Evolutionary conservation across 495 filamentous ascomycete genomes (phyloP), one percentile per base, ranked within the genome.

Genomic region (Mytilinidion resinicola): DNA sequence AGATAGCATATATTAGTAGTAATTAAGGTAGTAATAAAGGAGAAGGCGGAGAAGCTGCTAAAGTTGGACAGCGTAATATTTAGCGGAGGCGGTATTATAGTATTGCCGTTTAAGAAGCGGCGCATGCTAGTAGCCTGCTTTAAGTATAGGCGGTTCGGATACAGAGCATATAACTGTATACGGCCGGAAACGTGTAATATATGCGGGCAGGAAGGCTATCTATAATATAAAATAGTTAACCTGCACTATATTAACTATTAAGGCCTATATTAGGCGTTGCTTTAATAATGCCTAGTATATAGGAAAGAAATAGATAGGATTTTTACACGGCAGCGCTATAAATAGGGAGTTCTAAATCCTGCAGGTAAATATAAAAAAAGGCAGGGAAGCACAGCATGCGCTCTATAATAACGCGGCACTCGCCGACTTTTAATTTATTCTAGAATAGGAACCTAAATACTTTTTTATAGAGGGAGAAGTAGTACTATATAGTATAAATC

Each of bases 151-250:
- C n/a, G 53, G 43, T 39, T 61, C 21, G 42, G 59, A 6, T 43
- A 62, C 37, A 46, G 59, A 34, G 59, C 47, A 15, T 52, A 48
- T 19, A 54, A 62, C 59, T 62, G 53, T 30, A 19, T 42, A 25
- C 38, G 44, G 41, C 47, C 46, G 14, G 59, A 53, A 15, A 62
- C 55, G 15, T 62, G 59, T 20, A 44, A 61, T 25, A 61, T 56
- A n/a, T 61, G 53, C 48, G 53, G 52, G 4, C 58, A 61, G 51
- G 59, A 62, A 39, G 59, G 59, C n/a, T 47, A 57, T 36, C 37
- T 53, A 25, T 46, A 53, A 8, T 57, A 54, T 42, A 37, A 62
- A 19, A 52, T 47, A 20, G 34, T 33, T 34, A 57, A 62, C 46
- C 47, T 62, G 34, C 43, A 37, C 8, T 62, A 47, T 50, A 48